Conservation (phyloP, 208 protist species). For the Leishmania arabica region DNA sequence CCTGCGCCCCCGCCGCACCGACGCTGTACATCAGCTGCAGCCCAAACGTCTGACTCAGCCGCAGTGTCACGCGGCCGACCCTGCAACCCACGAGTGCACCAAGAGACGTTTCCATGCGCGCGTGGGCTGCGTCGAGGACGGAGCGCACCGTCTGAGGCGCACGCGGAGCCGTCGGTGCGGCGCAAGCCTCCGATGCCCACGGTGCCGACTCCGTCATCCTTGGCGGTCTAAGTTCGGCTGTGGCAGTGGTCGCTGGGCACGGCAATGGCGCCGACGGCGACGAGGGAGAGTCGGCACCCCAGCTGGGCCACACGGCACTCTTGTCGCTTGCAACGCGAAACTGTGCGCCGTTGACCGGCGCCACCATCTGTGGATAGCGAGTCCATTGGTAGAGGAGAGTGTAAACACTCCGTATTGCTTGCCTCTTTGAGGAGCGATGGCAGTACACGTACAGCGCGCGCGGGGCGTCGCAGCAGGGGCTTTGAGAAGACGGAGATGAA, state of each 20-base stretch:
- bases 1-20: too few species aligned
- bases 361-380: slow-evolving; percentile 5
- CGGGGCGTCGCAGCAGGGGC: background rate
- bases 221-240: background rate
- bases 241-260: background rate
- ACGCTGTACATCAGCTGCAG: slow-evolving; percentile 18
- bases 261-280: background rate
- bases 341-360: background rate
- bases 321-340: background rate
- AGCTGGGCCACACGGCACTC: background rate
- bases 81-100: slow-evolving; percentile 1
- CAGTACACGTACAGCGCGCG: background rate
- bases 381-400: slow-evolving; percentile 6
- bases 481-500: background rate
- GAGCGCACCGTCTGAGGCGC: background rate
- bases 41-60: slow-evolving; percentile 33
- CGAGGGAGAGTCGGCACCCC: background rate
- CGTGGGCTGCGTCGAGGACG: slow-evolving; percentile 10
- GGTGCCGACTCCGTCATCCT: background rate
- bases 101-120: slow-evolving; percentile 6
- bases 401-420: slow-evolving; percentile 3
- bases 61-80: slow-evolving; percentile 20
- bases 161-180: too few species aligned
- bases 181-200: background rate
- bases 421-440: background rate